Evolutionary conservation across 2,329 filamentous ascomycete genomes (phyloP).

Genomic region (Mycosphaerella arachidis): DNA sequence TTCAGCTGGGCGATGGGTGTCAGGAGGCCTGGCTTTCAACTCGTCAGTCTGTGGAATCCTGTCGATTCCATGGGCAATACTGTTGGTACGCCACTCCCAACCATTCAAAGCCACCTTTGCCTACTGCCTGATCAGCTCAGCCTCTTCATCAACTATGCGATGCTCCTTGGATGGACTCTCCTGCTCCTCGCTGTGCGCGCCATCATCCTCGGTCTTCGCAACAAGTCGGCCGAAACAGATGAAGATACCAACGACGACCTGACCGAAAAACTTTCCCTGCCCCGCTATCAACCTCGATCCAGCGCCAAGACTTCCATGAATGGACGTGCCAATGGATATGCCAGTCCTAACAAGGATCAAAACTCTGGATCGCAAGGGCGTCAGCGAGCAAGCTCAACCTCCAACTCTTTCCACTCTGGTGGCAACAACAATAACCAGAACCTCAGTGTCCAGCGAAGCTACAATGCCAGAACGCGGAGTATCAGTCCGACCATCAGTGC

Average conservation of each 20-base stretch:
- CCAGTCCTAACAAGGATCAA: slow-evolving; percentile 19
- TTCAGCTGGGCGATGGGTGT: slow-evolving; percentile 97
- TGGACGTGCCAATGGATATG: slow-evolving; percentile 22
- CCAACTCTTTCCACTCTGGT: slow-evolving; percentile 24
- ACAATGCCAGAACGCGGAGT: slow-evolving; percentile 35
- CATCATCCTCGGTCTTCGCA: slow-evolving; percentile 31
- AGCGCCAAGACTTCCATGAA: slow-evolving; percentile 6
- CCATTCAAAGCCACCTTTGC: slow-evolving; percentile 84
- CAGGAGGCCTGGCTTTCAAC: slow-evolving; percentile 75
- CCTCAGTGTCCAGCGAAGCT: slow-evolving; percentile 29
- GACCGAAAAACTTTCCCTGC: slow-evolving; percentile 3
- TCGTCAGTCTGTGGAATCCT: slow-evolving; percentile 90
- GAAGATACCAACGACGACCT: slow-evolving; percentile 10
- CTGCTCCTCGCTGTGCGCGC: slow-evolving; percentile 45
- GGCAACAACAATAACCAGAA: slow-evolving; percentile 17
- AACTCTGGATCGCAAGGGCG: slow-evolving; percentile 24
- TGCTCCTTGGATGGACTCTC: slow-evolving; percentile 55
- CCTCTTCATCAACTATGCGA: slow-evolving; percentile 75
- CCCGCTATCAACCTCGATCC: slow-evolving; percentile 3
- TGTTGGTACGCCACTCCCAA: slow-evolving; percentile 41
- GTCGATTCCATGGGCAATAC: slow-evolving; percentile 53
- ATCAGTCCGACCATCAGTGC: slow-evolving; percentile 31
- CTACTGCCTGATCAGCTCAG: slow-evolving; percentile 82
- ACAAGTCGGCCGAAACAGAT: slow-evolving; percentile 7
- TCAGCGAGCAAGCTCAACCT: slow-evolving; percentile 33